Conservation (phyloP, 1,284 basidiomycete species). For the Ganoderma sinense region DNA sequence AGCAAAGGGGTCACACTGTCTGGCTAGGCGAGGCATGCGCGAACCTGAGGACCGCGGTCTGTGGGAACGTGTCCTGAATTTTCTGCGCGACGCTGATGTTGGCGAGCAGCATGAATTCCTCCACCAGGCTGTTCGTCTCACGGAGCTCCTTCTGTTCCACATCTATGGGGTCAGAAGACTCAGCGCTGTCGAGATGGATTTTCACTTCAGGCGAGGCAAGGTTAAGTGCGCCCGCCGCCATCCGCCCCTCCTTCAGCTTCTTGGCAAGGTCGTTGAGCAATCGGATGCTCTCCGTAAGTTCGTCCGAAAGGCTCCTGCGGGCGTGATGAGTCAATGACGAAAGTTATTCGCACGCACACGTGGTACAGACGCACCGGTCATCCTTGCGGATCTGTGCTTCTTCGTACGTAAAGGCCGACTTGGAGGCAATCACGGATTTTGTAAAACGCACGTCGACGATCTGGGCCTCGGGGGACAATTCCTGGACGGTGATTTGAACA, state of each 20-base stretch:
- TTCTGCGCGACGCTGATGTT: conserved; percentile 94
- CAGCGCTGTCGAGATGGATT: conserved; percentile 92
- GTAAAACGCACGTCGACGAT: conserved; percentile 93
- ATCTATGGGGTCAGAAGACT: conserved; percentile 95
- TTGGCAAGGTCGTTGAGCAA: conserved; percentile 90
- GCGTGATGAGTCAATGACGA: conserved; percentile 4
- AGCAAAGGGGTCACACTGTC: conserved; percentile 10
- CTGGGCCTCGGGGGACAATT: conserved; percentile 86
- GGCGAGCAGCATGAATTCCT: conserved; percentile 99
- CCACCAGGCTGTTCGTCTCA: conserved; percentile 97
- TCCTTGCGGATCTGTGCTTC: conserved; percentile 96
- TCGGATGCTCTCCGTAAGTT: conserved; percentile 89
- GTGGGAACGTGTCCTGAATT: conserved; percentile 95
- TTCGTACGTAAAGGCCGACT: conserved; percentile 97
- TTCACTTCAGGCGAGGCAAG: conserved; percentile 98
- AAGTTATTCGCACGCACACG: neutral
- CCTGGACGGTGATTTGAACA: conserved; percentile 53
- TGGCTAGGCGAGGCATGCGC: conserved; percentile 29
- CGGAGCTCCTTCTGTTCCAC: conserved; percentile 95
- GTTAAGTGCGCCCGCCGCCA: conserved; percentile 95
- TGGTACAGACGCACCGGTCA: conserved; percentile 68
- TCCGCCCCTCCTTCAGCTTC: conserved; percentile 87
- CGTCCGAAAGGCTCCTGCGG: conserved; percentile 76
- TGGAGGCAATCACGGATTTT: conserved; percentile 97
- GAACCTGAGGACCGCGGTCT: conserved; percentile 92